phyloP scores from a whole-genome alignment of 2,329 filamentous ascomycete genomes.

The Metarhizium humberi region DNA sequence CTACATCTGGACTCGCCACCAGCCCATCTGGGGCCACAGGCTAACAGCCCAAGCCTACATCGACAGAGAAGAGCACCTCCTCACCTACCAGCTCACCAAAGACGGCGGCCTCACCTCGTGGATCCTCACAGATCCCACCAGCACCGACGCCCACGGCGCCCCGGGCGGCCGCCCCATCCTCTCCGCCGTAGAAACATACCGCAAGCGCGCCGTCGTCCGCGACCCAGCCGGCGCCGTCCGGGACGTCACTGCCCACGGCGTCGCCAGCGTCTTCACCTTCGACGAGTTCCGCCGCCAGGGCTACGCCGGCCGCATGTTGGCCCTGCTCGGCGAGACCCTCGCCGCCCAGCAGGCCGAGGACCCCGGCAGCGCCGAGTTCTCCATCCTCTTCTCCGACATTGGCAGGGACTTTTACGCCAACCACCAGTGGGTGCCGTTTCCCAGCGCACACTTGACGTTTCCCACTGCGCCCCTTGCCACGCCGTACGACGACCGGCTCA shows the following conservation, averaged over 20 bases:
- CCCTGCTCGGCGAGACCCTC: slow-evolving; percentile 45
- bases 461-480: slow-evolving; percentile 18
- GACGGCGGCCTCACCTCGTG: slow-evolving; percentile 52
- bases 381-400: slow-evolving; percentile 78
- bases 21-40: slow-evolving; percentile 48
- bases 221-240: slow-evolving; percentile 21
- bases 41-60: slow-evolving; percentile 48
- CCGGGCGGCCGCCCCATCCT: slow-evolving; percentile 43
- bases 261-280: slow-evolving; percentile 72
- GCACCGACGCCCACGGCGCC: slow-evolving; percentile 9
- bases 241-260: slow-evolving; percentile 59
- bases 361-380: slow-evolving; percentile 46
- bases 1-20: slow-evolving; percentile 46
- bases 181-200: slow-evolving; percentile 54
- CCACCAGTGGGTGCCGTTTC: slow-evolving; percentile 67
- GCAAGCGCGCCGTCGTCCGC: slow-evolving; percentile 46
- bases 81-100: slow-evolving; percentile 46
- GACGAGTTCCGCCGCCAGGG: slow-evolving; percentile 58
- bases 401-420: slow-evolving; percentile 73
- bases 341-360: slow-evolving; percentile 15
- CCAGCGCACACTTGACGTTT: slow-evolving; percentile 64
- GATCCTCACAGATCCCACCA: slow-evolving; percentile 42
- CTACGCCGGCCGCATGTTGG: slow-evolving; percentile 71
- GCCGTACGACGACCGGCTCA: slow-evolving; percentile 14
- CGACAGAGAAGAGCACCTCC: slow-evolving; percentile 47